Percentiles rank a stretch among this genome's conserved stretches.
Evolutionary conservation across 2,329 filamentous ascomycete species (phyloP).

Genomic region (Cryoendolithus antarcticus): DNA sequence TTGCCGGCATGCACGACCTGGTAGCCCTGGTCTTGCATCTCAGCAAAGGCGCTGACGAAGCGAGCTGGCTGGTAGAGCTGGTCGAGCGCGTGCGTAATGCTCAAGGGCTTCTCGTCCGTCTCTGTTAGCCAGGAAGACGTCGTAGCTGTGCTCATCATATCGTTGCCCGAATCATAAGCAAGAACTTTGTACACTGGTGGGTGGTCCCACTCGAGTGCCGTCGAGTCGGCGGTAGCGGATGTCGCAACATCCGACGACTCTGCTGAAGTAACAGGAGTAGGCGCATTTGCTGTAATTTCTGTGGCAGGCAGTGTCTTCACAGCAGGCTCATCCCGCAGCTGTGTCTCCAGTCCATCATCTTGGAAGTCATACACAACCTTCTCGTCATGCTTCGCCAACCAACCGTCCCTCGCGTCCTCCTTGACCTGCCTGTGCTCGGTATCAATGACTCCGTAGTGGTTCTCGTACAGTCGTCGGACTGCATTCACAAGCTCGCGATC

Average conservation of each 20-base stretch:
- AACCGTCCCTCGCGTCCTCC: constrained; percentile 8
- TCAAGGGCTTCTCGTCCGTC: constrained; percentile 34
- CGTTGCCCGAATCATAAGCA: constrained; percentile 49
- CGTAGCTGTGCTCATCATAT: constrained; percentile 46
- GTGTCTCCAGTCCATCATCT: constrained; percentile 12
- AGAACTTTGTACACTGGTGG: constrained; percentile 49
- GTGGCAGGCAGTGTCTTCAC: too few relatives aligned
- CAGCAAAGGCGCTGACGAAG: constrained; percentile 52
- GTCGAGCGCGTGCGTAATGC: constrained; percentile 48
- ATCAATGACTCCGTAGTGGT: constrained; percentile 27
- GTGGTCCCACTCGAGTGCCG: constrained; percentile 16
- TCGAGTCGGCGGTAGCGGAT: not conserved
- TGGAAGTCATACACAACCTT: constrained; percentile 9
- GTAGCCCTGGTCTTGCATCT: constrained; percentile 49
- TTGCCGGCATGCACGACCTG: constrained; percentile 53
- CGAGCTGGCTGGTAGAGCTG: constrained; percentile 50
- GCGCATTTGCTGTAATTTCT: too few relatives aligned
- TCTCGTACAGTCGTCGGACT: constrained; percentile 31
- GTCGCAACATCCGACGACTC: not conserved
- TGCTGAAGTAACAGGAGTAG: too few relatives aligned
- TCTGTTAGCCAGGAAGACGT: constrained; percentile 42
- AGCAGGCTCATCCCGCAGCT: constrained; percentile 6
- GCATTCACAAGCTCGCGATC: constrained; percentile 26
- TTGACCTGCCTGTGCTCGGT: constrained; percentile 14
- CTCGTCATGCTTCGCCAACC: constrained; percentile 16